Conservation (phyloP, 2,329 filamentous ascomycete species). For the Alternaria burnsii region DNA sequence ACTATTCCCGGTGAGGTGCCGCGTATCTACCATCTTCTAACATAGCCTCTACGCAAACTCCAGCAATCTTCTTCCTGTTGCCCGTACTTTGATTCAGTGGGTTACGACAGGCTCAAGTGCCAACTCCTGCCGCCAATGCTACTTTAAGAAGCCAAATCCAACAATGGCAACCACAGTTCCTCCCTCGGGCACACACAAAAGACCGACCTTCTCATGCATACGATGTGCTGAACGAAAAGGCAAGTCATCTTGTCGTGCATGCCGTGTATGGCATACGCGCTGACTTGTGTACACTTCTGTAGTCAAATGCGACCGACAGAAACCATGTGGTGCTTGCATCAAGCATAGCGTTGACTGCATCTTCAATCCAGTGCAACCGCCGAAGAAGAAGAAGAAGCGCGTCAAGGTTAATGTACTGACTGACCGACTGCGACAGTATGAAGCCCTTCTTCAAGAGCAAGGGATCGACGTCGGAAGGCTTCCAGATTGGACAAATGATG, state of each 20-base stretch:
- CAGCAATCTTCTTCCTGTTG: not conserved
- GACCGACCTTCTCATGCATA: conserved; percentile 18
- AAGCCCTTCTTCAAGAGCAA: conserved; percentile 31
- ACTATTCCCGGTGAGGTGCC: not conserved
- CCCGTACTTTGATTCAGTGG: not conserved
- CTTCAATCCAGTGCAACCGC: conserved; percentile 19
- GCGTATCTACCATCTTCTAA: not conserved
- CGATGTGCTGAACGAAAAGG: conserved; percentile 36
- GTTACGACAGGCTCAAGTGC: not conserved
- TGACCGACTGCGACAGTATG: conserved; percentile 33
- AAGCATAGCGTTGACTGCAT: conserved; percentile 29
- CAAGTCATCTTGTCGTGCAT: conserved; percentile 1
- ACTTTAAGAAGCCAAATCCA: not conserved
- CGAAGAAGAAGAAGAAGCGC: conserved; percentile 11
- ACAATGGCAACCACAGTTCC: not conserved
- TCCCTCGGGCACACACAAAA: not conserved
- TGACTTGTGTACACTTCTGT: not conserved
- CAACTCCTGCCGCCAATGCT: not conserved
- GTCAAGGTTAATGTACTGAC: conserved; percentile 20
- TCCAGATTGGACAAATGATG: not conserved
- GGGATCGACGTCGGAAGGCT: conserved; percentile 9
- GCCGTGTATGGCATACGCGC: not conserved
- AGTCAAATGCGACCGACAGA: conserved; percentile 33
- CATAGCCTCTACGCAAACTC: not conserved
- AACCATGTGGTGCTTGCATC: conserved; percentile 30